Percentiles rank a stretch among this genome's conserved stretches.
Evolutionary conservation across 108 stramenopile species (phyloP).

Genomic region (Mediolabrus comicus): DNA sequence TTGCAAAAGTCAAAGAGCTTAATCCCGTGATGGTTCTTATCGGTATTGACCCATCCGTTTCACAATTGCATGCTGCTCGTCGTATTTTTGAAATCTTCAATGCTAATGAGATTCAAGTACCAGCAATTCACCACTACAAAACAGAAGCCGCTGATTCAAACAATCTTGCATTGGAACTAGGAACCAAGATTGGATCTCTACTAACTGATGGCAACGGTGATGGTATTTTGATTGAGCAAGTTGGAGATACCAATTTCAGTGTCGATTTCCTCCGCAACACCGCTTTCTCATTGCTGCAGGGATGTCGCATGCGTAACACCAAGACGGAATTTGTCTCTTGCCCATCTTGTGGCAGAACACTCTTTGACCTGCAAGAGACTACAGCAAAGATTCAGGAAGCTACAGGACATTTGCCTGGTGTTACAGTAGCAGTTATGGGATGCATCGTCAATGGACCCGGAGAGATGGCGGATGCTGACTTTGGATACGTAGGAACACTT

Average conservation of each 20-base stretch:
- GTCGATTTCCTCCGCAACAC: constrained; percentile 83
- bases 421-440: constrained; percentile 98
- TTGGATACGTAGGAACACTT: constrained; percentile 95
- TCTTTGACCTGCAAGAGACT: constrained; percentile 96
- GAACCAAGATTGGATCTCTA: constrained; percentile 82
- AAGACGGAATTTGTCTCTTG: constrained; percentile 99
- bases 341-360: constrained; percentile 96
- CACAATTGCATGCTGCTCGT: constrained; percentile 88
- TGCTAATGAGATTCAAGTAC: constrained; percentile 59
- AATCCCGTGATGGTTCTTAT: constrained; percentile 75
- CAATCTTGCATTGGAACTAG: constrained; percentile 85
- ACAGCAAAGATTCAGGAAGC: constrained; percentile 88
- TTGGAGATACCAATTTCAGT: constrained; percentile 67
- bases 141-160: constrained; percentile 69
- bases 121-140: constrained; percentile 89
- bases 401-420: constrained; percentile 96
- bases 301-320: constrained; percentile 94
- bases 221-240: constrained; percentile 87
- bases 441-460: constrained; percentile 98
- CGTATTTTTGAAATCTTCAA: constrained; percentile 92
- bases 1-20: constrained; percentile 78
- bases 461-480: constrained; percentile 98
- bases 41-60: constrained; percentile 61
- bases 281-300: constrained; percentile 91
- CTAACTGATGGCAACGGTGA: constrained; percentile 93